Evolutionary conservation across 345 rosid genomes (phyloP).

Genomic region (Linum usitatissimum): DNA sequence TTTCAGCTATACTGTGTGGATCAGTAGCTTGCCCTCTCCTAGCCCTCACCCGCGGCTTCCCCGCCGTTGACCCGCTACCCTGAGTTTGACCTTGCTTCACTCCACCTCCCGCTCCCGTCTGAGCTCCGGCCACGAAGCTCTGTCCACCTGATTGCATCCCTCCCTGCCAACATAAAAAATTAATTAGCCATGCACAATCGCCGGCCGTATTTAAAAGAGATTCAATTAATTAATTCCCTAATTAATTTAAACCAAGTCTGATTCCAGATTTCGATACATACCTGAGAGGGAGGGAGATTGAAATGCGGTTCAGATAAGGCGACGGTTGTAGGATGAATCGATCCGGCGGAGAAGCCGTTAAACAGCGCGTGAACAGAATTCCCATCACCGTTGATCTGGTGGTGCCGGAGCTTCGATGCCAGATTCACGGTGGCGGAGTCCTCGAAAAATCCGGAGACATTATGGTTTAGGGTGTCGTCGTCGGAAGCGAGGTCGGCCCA

Average conservation of each 20-base stretch:
- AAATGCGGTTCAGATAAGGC: conserved; percentile 25
- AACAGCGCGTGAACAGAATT: conserved; percentile 37
- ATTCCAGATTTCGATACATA: background rate
- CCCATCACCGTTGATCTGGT: conserved; percentile 48
- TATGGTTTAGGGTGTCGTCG: conserved; percentile 1
- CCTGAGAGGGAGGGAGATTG: conserved; percentile 39
- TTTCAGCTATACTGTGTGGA: conserved; percentile 95
- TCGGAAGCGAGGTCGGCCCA: conserved; percentile 19
- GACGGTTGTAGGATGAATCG: conserved; percentile 40
- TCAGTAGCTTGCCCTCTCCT: conserved; percentile 98
- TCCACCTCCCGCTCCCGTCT: conserved; percentile 9
- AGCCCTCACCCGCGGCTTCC: conserved; percentile 76
- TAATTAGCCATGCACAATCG: no score
- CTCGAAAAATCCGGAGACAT: conserved; percentile 19
- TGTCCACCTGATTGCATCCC: conserved; percentile 20
- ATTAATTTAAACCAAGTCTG: background rate
- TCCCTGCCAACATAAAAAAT: background rate
- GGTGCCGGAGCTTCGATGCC: conserved; percentile 31
- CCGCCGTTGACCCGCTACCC: conserved; percentile 47
- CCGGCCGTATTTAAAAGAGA: no score
- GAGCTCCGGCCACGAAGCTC: conserved; percentile 25
- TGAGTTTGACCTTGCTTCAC: conserved; percentile 29
- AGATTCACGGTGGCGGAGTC: conserved; percentile 27
- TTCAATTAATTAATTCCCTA: conserved; percentile 10
- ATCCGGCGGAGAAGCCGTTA: conserved; percentile 45